These are phyloP conservation scores for Aspergillus haitiensis DNA, from an alignment of 495 filamentous ascomycete species.

Conservation along the genomic window DNA sequence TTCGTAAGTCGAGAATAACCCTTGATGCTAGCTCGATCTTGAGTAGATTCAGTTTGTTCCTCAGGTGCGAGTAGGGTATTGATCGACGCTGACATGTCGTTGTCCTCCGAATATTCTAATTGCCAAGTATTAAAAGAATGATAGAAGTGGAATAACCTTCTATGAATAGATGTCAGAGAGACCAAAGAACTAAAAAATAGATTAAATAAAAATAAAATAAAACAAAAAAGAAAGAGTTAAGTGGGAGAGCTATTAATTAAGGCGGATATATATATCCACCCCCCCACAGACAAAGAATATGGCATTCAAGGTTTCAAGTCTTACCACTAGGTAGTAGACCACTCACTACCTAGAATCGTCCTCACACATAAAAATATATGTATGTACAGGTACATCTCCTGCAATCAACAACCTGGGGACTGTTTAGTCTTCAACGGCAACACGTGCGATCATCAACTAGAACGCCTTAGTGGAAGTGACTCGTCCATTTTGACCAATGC, in stretches of 20 bases:
- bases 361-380: not conserved
- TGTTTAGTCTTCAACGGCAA: not conserved
- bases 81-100: not conserved
- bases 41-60: not conserved
- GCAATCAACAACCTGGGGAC: not conserved
- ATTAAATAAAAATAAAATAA: too few relatives aligned
- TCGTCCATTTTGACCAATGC: conserved; percentile 2
- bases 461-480: conserved; percentile 6
- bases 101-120: too few relatives aligned
- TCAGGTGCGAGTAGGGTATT: not conserved
- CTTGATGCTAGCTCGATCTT: not conserved
- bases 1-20: not conserved
- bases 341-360: too few relatives aligned
- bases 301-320: too few relatives aligned
- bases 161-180: not conserved
- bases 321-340: too few relatives aligned
- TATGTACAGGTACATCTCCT: not conserved
- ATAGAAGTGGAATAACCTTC: not conserved
- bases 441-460: conserved; percentile 9
- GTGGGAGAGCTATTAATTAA: too few relatives aligned
- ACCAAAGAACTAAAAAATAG: too few relatives aligned
- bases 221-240: too few relatives aligned
- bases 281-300: too few relatives aligned
- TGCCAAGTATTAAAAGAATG: too few relatives aligned
- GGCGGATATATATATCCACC: too few relatives aligned